Evolutionary conservation across 352 stramenopile genomes (phyloP), one percentile per base, ranked within the genome.

Genomic region (Pythium insidiosum): DNA sequence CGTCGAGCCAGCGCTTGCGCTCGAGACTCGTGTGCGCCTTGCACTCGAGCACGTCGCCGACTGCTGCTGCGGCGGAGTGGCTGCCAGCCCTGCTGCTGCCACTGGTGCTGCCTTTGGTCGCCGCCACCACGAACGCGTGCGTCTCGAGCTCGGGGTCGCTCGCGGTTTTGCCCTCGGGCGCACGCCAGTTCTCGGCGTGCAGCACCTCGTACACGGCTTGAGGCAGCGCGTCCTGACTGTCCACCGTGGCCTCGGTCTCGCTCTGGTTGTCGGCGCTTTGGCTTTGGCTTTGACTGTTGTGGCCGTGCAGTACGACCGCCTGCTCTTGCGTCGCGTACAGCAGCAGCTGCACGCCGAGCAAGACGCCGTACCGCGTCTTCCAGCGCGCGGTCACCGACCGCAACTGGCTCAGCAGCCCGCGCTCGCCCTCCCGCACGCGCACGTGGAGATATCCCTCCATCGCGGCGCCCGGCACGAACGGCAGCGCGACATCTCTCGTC

Each of bases 371-470:
- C n/a, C 69, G 59, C 3, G 55, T 65, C 39, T 70, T 73, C 74
- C 74, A 88, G 28, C 16, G 36, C 2, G 3, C 12, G 15, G n/a
- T 21, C 18, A 43, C 47, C 16, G 46, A 55, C n/a, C n/a, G n/a
- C n/a, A n/a, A n/a, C n/a, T n/a, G n/a, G n/a, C n/a, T n/a, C 2
- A 70, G 44, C 15, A 61, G 28, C 9, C 28, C 28, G 9, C 28
- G 28, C 15, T 15, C 9, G 28, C 28, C 28, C 28, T 58, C 68
- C 19, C 28, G 68, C 53, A 50, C 66, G 7, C 56, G 73, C 0
- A 78, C 37, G 16, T 80, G 75, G 15, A 90, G 42, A 37, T 82
- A 87, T 0, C 78, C 74, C 51, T 90, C 77, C 74, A 90, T 90
- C 0, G 60, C 33, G 0, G 77, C 74, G 5, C 74, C 73, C 15